Evolutionary conservation across 805 yeast genomes (phyloP).

Genomic region (Spathaspora sp.): DNA sequence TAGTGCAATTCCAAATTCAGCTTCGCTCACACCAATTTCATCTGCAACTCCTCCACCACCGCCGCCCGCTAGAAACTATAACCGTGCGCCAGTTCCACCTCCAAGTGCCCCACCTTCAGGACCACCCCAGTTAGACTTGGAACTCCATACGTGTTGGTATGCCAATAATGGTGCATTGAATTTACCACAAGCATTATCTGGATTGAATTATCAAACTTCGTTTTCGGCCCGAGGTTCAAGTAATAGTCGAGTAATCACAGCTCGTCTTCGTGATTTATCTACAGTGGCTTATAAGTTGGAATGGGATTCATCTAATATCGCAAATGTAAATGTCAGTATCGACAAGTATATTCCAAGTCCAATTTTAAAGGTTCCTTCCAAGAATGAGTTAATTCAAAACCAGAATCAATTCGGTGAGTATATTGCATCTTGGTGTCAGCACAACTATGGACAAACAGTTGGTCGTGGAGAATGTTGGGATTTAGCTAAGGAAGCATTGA

Average conservation of each 20-base stretch:
- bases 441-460: conserved; percentile 42
- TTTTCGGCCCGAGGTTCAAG: conserved; percentile 9
- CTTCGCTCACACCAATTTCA: conserved; percentile 1
- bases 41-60: conserved; percentile 11
- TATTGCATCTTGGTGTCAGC: conserved; percentile 54
- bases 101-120: conserved; percentile 6
- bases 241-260: conserved; percentile 24
- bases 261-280: conserved; percentile 42
- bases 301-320: conserved; percentile 33
- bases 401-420: conserved; percentile 45
- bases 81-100: conserved; percentile 8
- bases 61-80: conserved; percentile 17
- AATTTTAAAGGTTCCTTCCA: conserved; percentile 21
- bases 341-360: conserved; percentile 45
- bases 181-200: conserved; percentile 37
- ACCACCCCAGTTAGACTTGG: conserved; percentile 40
- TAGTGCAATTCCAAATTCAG: neutral
- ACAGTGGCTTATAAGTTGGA: conserved; percentile 27
- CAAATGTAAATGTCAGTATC: conserved; percentile 21
- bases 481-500: conserved; percentile 50
- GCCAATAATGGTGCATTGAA: conserved; percentile 19
- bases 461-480: conserved; percentile 65
- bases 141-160: conserved; percentile 47
- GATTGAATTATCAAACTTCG: conserved; percentile 28
- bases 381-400: conserved; percentile 28